Percentiles rank a stretch among this genome's conserved stretches.
phyloP scores from a whole-genome alignment of 225 moss, liverwort and hornwort genomes.

The Antitrichia curtipendula region DNA sequence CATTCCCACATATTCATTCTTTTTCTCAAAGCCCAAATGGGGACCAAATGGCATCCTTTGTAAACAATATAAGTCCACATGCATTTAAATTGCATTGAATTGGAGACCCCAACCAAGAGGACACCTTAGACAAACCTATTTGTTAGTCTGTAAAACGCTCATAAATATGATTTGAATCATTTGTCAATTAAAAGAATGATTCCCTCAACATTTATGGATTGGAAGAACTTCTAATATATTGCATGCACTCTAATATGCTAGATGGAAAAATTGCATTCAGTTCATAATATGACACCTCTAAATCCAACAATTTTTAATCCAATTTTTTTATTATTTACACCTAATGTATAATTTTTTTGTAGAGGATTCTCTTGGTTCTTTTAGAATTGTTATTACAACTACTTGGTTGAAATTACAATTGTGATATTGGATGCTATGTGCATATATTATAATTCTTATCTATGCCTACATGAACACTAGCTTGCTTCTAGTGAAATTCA shows the following conservation, averaged over 20 bases:
- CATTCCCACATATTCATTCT: no score
- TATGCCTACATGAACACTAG: no score
- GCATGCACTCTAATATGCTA: not conserved
- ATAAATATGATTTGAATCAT: not conserved
- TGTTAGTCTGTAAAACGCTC: not conserved
- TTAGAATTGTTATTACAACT: no score
- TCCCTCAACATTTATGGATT: not conserved
- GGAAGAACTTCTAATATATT: not conserved
- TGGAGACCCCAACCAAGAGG: no score
- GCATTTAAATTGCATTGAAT: no score
- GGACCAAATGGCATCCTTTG: no score
- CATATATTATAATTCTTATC: no score
- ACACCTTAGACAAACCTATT: fast-evolving
- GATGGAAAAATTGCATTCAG: not conserved
- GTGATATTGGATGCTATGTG: no score
- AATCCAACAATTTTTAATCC: fast-evolving
- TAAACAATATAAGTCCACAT: no score
- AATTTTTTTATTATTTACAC: not conserved
- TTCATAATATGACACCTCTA: not conserved
- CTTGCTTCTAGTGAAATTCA: no score
- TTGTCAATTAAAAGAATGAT: fast-evolving
- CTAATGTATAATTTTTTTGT: not conserved
- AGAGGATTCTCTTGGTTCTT: not conserved
- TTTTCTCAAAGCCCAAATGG: no score
- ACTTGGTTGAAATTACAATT: no score